These are phyloP conservation scores for Amoebophrya sp. DNA, from an alignment of 169 alveolate species.

Conservation along the genomic window DNA sequence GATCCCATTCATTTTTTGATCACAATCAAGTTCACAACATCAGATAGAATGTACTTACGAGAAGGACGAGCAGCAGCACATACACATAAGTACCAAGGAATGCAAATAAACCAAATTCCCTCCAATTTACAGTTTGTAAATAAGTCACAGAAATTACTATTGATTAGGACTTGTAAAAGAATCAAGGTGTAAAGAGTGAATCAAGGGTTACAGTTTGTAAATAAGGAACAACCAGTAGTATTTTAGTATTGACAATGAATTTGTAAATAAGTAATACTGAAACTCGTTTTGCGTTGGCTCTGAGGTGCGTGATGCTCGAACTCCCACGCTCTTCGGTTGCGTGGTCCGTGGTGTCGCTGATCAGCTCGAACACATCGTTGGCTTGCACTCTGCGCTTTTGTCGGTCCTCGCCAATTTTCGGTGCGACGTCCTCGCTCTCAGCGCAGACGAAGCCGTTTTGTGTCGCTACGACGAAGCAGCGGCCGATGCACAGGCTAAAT, in stretches of 20 bases:
- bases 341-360: background rate
- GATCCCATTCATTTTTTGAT: too few species aligned
- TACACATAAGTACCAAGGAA: too few species aligned
- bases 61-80: too few species aligned
- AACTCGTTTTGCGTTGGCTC: background rate
- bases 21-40: too few species aligned
- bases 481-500: background rate
- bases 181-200: too few species aligned
- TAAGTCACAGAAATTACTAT: too few species aligned
- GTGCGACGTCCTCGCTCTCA: background rate
- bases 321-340: background rate
- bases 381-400: background rate
- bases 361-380: background rate
- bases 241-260: too few species aligned
- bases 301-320: background rate
- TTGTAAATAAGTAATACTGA: too few species aligned
- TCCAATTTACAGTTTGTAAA: too few species aligned
- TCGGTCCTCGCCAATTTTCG: background rate
- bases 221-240: background rate
- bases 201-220: background rate
- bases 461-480: background rate
- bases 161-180: too few species aligned
- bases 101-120: too few species aligned
- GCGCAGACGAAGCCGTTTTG: background rate
- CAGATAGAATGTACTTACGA: too few species aligned